These are phyloP conservation scores for Rubia peregrina DNA, from an alignment of 305 asterid genomes.

Conservation along the genomic window DNA sequence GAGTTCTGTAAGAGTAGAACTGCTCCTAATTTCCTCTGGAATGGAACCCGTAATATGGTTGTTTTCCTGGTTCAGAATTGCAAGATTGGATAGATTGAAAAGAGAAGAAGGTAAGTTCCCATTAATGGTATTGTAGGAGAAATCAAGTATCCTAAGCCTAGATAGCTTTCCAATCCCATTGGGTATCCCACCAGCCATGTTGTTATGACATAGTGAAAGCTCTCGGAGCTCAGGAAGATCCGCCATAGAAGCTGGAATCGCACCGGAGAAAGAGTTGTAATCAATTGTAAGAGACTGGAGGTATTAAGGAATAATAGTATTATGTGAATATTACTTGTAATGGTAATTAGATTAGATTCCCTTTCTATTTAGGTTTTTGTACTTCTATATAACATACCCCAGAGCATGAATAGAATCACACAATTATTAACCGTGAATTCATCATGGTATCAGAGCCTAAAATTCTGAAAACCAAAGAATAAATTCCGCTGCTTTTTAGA, in stretches of 20 bases:
- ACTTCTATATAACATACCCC: too few relatives aligned
- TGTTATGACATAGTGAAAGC: constrained; percentile 38
- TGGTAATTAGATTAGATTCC: too few relatives aligned
- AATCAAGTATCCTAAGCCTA: constrained; percentile 38
- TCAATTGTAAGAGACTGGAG: constrained; percentile 47
- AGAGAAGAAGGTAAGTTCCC: constrained; percentile 48
- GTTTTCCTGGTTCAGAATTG: constrained; percentile 32
- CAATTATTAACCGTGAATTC: too few relatives aligned
- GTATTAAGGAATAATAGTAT: too few relatives aligned
- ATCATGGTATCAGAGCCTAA: too few relatives aligned
- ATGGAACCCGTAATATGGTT: constrained; percentile 43
- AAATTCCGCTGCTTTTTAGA: too few relatives aligned
- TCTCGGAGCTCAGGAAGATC: constrained; percentile 30
- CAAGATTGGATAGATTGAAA: constrained; percentile 35
- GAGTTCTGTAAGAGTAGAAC: constrained; percentile 46
- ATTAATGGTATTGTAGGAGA: constrained; percentile 46
- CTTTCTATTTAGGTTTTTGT: too few relatives aligned
- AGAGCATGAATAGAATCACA: too few relatives aligned
- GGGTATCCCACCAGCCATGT: constrained; percentile 36
- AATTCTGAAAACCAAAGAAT: too few relatives aligned
- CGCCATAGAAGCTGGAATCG: constrained; percentile 39
- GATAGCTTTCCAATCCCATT: constrained; percentile 36
- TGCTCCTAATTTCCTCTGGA: constrained; percentile 40
- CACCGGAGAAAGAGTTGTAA: constrained; percentile 47
- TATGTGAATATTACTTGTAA: too few relatives aligned